Evolutionary conservation across 129 eudicot genomes (phyloP).

Genomic region (Gnaphalium uliginosum): DNA sequence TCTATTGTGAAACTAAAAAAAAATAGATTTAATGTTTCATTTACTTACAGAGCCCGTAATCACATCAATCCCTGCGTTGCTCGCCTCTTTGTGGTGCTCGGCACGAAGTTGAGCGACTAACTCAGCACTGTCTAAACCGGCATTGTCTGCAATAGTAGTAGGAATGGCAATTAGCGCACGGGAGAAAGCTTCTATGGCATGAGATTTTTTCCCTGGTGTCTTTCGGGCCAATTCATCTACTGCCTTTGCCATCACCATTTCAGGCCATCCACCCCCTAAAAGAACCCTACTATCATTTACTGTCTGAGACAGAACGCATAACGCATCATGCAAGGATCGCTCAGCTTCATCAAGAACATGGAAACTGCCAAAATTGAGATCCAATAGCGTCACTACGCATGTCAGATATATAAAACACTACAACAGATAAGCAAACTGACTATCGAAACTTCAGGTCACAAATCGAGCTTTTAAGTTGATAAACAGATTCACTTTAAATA

Average conservation of each 20-base stretch:
- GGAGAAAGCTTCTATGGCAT: constrained; percentile 93
- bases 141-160: constrained; percentile 93
- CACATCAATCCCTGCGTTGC: constrained; percentile 89
- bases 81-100: constrained; percentile 79
- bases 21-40: neutral
- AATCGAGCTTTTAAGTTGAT: neutral
- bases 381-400: neutral
- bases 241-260: constrained; percentile 96
- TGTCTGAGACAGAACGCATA: constrained; percentile 94
- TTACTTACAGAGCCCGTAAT: constrained; percentile 81
- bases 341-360: constrained; percentile 98
- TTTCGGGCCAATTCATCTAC: constrained; percentile 91
- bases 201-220: constrained; percentile 94
- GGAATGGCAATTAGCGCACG: constrained; percentile 89
- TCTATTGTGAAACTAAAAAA: neutral
- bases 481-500: neutral
- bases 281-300: constrained; percentile 93
- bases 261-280: constrained; percentile 99
- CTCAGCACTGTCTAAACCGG: constrained; percentile 98
- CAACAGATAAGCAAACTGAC: constrained; percentile 38
- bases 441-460: no score
- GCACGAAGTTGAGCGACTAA: constrained; percentile 92
- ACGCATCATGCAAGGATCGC: constrained; percentile 93
- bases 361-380: constrained; percentile 47
- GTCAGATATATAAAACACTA: neutral